phyloP scores from a whole-genome alignment of 768 basidiomycete genomes.

The Phylloporus sp. region DNA sequence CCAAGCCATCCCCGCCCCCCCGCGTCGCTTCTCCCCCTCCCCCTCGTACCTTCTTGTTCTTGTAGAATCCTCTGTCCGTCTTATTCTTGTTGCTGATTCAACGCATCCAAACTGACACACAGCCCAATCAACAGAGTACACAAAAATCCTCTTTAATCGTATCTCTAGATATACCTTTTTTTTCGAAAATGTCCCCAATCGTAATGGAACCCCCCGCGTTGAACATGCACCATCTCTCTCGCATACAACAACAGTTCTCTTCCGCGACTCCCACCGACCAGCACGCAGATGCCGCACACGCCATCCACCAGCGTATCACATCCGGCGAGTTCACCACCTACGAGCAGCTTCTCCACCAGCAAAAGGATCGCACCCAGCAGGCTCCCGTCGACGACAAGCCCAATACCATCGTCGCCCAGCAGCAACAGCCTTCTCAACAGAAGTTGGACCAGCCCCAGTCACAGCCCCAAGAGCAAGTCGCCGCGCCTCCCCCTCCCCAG shows the following conservation, averaged over 20 bases:
- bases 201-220: conserved; percentile 51
- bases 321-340: conserved; percentile 28
- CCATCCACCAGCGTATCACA: conserved; percentile 28
- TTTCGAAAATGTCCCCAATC: conserved; percentile 49
- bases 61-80: neutral
- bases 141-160: conserved; percentile 26
- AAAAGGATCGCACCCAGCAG: conserved; percentile 29
- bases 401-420: conserved; percentile 13
- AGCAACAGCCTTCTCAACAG: conserved; percentile 7
- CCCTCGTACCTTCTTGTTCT: neutral
- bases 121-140: conserved; percentile 19
- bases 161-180: conserved; percentile 28
- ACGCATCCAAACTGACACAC: conserved; percentile 6
- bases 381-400: conserved; percentile 13
- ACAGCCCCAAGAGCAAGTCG: conserved; percentile 24
- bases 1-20: conserved; percentile 6
- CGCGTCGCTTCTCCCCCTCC: neutral
- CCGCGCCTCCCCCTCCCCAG: conserved; percentile 23
- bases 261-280: conserved; percentile 30
- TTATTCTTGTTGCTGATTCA: neutral
- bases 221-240: conserved; percentile 48
- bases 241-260: conserved; percentile 45
- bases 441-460: conserved; percentile 15
- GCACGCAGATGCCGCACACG: conserved; percentile 23
- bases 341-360: conserved; percentile 28